Base-by-base conservation (phyloP, 139 green algal genomes). In the Nannochloris sp. region DNA sequence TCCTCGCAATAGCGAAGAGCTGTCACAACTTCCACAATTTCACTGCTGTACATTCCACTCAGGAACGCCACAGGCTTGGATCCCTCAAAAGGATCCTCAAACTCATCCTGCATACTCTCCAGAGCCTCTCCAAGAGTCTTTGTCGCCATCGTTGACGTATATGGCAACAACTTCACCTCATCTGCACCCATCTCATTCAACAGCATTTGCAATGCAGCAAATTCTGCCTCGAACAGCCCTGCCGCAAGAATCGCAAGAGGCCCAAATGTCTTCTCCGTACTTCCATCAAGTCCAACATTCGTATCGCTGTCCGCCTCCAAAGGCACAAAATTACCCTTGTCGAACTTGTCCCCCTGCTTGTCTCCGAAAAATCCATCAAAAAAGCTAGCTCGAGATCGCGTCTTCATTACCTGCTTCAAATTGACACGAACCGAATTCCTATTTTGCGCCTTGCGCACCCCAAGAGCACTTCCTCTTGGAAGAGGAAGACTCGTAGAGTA, bases 51-150 rank as follows among this genome's bases (percentile, higher is more conserved):
- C 60, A 66, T 66, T 5, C 60, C 60, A 57, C 31, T 55, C 34
- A 66, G 27, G n/a, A 66, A 66, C 1, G 37, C 16, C n/a, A 58
- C 50, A 37, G 21, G 19, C 23, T 29, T 29, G 4, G 50, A 15
- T 31, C 50, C 50, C 14, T 34, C 23, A 29, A 37, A 29, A 11
- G 50, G 50, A 12, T 58, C 50, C 23, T 58, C 50, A 58, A 34
- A 21, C 1, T 34, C 23, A 18, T 34, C 19, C 5, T 19, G 19
- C 29, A 19, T 53, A 31, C 21, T 24, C 9, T 16, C 16, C 34
- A 66, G 24, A 19, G 60, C 60, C 14, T 66, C 60, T 15, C 60
- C 60, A 40, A 66, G 60, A 18, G 60, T 54, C 46, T 43, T 43
- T 10, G 14, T 21, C 18, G 15, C 34, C 34, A 54, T 25, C 19